Percentiles rank a stretch among this genome's conserved stretches.
These are phyloP conservation scores for Aegilops tauschii DNA, from an alignment of 176 grass and related monocot genomes.

Conservation along the genomic window DNA sequence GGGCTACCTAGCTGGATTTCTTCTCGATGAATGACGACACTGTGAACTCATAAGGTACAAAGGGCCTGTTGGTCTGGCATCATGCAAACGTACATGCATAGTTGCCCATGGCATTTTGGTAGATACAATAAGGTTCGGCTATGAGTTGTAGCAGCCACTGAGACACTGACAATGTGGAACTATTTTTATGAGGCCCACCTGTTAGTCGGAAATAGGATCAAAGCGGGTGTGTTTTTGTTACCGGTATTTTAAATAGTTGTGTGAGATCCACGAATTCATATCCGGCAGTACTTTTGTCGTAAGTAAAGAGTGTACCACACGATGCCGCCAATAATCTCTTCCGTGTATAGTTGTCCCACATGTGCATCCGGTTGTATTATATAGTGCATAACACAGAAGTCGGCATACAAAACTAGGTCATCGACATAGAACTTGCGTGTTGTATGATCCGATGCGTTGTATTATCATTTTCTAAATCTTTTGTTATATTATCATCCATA, in stretches of 20 bases:
- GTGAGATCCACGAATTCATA: background rate
- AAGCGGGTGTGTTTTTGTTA: background rate
- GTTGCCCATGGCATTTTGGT: background rate
- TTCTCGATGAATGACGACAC: slow-evolving; percentile 45
- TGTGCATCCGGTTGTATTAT: background rate
- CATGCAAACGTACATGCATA: background rate
- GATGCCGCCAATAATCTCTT: background rate
- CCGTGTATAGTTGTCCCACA: background rate
- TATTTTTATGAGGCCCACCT: background rate
- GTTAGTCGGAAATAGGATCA: background rate
- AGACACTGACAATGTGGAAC: background rate
- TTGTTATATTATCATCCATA: background rate
- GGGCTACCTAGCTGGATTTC: background rate
- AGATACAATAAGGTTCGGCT: background rate
- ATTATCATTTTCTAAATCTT: background rate
- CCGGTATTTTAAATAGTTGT: background rate
- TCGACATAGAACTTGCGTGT: background rate
- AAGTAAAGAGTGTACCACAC: background rate
- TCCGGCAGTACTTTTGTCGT: background rate
- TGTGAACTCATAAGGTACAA: slow-evolving; percentile 28
- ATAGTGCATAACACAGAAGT: background rate
- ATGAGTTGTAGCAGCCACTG: background rate
- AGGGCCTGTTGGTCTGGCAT: background rate
- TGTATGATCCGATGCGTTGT: background rate
- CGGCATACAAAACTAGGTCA: background rate